Evolutionary conservation across 1,284 basidiomycete genomes (phyloP), one percentile per base, ranked within the genome.

Genomic region (Sphaerobolus stellatus): DNA sequence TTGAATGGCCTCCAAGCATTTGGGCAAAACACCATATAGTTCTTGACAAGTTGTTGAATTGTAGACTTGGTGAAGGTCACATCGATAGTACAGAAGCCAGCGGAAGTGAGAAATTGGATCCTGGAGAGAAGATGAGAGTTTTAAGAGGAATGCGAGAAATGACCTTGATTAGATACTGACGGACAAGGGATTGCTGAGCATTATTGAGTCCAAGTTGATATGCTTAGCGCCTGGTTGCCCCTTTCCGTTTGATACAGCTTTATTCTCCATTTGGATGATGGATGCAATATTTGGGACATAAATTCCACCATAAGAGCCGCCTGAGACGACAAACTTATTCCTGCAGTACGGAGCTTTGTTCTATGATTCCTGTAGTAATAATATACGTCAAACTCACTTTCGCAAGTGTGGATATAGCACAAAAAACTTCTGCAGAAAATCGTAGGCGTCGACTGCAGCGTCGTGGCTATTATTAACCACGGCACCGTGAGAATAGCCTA

Each of bases 341-440:
- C 69, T 71, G 40, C 8, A 31, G 5, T 11, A 9, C 25, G 11
- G 34, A 24, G 22, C 36, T n/a, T 6, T 36, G 41, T 28, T 54
- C 34, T 4, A 38, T 49, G 16, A 47, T 47, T 38, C 40, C 36
- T 5, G 6, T n/a, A n/a, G n/a, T n/a, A n/a, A n/a, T 47, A 28
- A 18, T 28, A 25, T 14, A 25, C 11, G 20, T 18, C n/a, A 13
- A 29, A 31, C 58, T 4, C 46, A 69, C 70, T 59, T 58, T 2
- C 58, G 31, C 3, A 69, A 55, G 4, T 65, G 57, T 8, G 68
- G 69, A 54, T 61, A 70, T 18, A 71, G 50, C 2, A 55, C 50
- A 57, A 64, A 71, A 56, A 72, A 68, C 46, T 68, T 70, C 50
- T 71, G 68, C 30, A 72, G 41, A 53, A 71, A 73, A 56, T 70